These are phyloP conservation scores for Yamadazyma diospyri DNA, from an alignment of 1,139 yeast genomes.

Conservation along the genomic window DNA sequence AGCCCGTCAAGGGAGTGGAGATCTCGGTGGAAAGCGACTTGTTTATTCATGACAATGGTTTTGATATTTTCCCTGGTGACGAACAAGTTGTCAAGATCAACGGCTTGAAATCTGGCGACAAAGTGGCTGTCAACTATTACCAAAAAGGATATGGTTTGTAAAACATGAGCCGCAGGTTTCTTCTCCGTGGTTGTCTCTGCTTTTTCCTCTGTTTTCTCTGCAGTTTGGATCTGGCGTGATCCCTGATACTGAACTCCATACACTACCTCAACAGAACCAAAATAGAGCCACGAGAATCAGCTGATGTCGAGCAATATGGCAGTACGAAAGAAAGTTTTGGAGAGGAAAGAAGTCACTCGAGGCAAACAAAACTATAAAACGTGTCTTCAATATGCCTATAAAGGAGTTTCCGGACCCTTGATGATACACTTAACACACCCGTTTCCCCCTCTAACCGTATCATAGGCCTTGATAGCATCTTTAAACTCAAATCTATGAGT, in stretches of 20 bases:
- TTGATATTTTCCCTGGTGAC: conserved; percentile 41
- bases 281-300: too few relatives aligned
- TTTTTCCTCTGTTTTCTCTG: too few relatives aligned
- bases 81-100: conserved; percentile 14
- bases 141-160: conserved; percentile 7
- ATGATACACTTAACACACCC: conserved; percentile 46
- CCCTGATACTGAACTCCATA: too few relatives aligned
- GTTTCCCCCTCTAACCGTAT: conserved; percentile 50
- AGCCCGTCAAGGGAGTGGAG: conserved; percentile 42
- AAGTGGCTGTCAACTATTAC: conserved; percentile 12
- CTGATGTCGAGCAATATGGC: too few relatives aligned
- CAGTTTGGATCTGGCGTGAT: too few relatives aligned
- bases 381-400: too few relatives aligned
- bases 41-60: conserved; percentile 36
- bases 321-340: too few relatives aligned
- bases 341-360: too few relatives aligned
- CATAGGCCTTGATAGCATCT: conserved; percentile 80
- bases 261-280: too few relatives aligned
- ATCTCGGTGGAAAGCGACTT: conserved; percentile 20
- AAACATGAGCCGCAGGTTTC: too few relatives aligned
- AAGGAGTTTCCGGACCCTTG: conserved; percentile 33
- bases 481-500: conserved; percentile 74
- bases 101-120: conserved; percentile 11
- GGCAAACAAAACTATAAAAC: too few relatives aligned
- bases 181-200: too few relatives aligned